Conservation (phyloP, 768 basidiomycete species). For the Sporobolomyces roseus region DNA sequence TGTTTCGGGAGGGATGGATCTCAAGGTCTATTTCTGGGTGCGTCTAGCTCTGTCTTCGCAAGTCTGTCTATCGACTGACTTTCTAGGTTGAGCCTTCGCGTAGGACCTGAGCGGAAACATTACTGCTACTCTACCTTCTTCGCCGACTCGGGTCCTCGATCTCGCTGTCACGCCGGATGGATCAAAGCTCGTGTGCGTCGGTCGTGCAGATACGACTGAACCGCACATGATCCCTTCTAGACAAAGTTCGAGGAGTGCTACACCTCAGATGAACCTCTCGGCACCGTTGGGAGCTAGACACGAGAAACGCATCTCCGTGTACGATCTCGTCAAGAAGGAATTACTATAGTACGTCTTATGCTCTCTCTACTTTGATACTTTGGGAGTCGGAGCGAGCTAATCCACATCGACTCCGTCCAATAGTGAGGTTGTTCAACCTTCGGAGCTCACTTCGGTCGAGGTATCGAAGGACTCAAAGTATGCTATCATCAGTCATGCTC, state of each 20-base stretch:
- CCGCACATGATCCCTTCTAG: conserved; percentile 41
- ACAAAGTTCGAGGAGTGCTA: conserved; percentile 38
- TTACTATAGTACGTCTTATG: conserved; percentile 60
- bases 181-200: conserved; percentile 76
- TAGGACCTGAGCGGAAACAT: conserved; percentile 73
- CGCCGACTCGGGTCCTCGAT: conserved; percentile 76
- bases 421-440: conserved; percentile 41
- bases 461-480: conserved; percentile 64
- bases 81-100: not conserved
- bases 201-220: conserved; percentile 49
- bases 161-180: conserved; percentile 82
- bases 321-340: conserved; percentile 66
- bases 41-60: conserved; percentile 1
- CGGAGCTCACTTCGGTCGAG: conserved; percentile 63
- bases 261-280: conserved; percentile 18
- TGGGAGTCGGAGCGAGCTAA: no score
- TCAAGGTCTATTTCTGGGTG: conserved; percentile 79
- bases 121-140: conserved; percentile 64
- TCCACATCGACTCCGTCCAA: no score
- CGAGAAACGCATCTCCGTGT: conserved; percentile 65
- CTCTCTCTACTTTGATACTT: not conserved
- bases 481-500: conserved; percentile 79
- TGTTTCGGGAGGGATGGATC: conserved; percentile 81
- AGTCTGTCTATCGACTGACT: conserved; percentile 18
- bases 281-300: conserved; percentile 34